Conservation (phyloP, 2,329 filamentous ascomycete species). For the Nigrograna mackinnonii region DNA sequence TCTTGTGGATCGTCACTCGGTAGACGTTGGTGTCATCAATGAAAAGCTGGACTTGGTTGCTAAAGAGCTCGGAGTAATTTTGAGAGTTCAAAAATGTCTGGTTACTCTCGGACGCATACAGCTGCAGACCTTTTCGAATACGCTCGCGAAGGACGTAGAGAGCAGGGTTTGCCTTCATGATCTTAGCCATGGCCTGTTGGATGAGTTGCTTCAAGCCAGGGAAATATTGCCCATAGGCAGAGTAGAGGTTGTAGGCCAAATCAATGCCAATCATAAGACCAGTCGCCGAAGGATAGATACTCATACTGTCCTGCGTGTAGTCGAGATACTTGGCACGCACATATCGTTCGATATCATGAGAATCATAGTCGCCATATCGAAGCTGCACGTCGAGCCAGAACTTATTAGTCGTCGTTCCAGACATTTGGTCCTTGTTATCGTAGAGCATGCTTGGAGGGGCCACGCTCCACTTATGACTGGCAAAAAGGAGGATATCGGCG, state of each 20-base stretch:
- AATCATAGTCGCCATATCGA: conserved; percentile 97
- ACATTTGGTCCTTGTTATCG: conserved; percentile 95
- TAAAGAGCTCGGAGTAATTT: conserved; percentile 99
- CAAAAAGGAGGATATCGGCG: conserved; percentile 94
- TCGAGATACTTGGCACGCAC: conserved; percentile 97
- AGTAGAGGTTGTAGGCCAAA: conserved; percentile 97
- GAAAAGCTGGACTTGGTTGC: conserved; percentile 97
- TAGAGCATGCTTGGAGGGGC: conserved; percentile 90
- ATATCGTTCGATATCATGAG: conserved; percentile 97
- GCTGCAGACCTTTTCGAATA: conserved; percentile 95
- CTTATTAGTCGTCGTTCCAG: conserved; percentile 93
- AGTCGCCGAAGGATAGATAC: conserved; percentile 95
- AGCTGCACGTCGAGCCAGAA: conserved; percentile 99
- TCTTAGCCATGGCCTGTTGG: conserved; percentile 98
- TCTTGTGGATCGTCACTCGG: conserved; percentile 99
- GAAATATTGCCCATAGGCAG: conserved; percentile 98
- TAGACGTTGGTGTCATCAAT: conserved; percentile 99
- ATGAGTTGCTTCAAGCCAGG: conserved; percentile 92
- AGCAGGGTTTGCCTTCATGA: conserved; percentile 99
- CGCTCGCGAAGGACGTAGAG: conserved; percentile 95
- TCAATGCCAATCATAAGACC: conserved; percentile 98
- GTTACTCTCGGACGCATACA: conserved; percentile 98
- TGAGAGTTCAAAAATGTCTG: conserved; percentile 99
- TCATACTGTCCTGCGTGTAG: conserved; percentile 98
- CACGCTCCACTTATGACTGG: conserved; percentile 98